Percentiles rank a stretch among this genome's conserved stretches.
Conservation (phyloP, 805 yeast species). For the Hanseniaspora taiwanica region DNA sequence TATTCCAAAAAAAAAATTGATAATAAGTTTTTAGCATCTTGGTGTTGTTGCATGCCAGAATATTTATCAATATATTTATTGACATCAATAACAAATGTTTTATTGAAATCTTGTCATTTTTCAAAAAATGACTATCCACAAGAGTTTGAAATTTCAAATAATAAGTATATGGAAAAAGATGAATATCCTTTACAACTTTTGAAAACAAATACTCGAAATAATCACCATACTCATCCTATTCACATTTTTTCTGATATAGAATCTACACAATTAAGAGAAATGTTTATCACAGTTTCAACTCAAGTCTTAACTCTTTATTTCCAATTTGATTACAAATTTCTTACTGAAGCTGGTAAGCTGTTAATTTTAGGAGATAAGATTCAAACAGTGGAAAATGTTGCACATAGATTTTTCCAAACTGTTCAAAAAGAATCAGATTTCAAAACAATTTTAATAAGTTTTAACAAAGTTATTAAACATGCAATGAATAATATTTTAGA, state of each 20-base stretch:
- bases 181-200: neutral
- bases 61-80: constrained; percentile 37
- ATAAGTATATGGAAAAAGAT: neutral
- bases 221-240: neutral
- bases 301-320: constrained; percentile 4
- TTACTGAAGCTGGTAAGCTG: constrained; percentile 1
- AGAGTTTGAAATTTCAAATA: neutral
- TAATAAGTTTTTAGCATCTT: constrained; percentile 44
- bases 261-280: constrained; percentile 2
- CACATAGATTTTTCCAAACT: constrained; percentile 29
- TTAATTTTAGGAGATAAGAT: too few relatives aligned
- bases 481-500: constrained; percentile 31
- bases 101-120: constrained; percentile 10
- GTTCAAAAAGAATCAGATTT: constrained; percentile 44
- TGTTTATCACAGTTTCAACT: constrained; percentile 2
- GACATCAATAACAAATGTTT: constrained; percentile 57
- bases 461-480: constrained; percentile 33
- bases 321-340: constrained; percentile 1
- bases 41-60: constrained; percentile 38
- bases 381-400: constrained; percentile 3
- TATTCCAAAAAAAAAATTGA: constrained; percentile 36
- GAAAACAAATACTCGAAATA: neutral
- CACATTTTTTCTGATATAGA: constrained; percentile 1
- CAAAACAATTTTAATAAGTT: constrained; percentile 32
- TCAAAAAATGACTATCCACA: constrained; percentile 1